These are phyloP conservation scores for Pseudocercospora crystallina DNA, from an alignment of 2,329 filamentous ascomycete genomes.

Conservation along the genomic window DNA sequence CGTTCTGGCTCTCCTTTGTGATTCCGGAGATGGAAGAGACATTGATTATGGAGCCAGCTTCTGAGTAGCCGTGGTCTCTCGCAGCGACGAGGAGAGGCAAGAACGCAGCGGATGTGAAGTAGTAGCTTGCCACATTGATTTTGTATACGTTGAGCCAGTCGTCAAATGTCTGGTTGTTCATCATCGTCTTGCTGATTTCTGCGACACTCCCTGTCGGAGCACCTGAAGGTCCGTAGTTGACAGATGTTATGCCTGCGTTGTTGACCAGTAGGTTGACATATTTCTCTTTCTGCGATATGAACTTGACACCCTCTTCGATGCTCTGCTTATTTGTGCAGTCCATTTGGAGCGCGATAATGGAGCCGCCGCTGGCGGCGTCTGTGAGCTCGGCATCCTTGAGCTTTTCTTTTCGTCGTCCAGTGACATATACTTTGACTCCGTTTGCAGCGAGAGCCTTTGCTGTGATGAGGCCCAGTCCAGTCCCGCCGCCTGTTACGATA, in stretches of 20 bases:
- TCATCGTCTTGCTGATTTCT: constrained; percentile 58
- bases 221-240: constrained; percentile 29
- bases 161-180: constrained; percentile 42
- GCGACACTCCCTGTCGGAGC: constrained; percentile 36
- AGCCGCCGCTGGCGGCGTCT: constrained; percentile 65
- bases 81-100: constrained; percentile 45
- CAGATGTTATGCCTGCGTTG: constrained; percentile 31
- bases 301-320: constrained; percentile 28
- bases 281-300: constrained; percentile 31
- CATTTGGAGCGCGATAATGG: constrained; percentile 39
- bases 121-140: constrained; percentile 47
- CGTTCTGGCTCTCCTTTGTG: constrained; percentile 45
- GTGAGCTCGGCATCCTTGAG: constrained; percentile 42
- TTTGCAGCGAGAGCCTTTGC: constrained; percentile 49
- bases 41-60: constrained; percentile 47
- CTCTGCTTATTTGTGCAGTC: constrained; percentile 35
- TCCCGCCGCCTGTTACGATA: constrained; percentile 48
- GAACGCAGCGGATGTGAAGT: constrained; percentile 48
- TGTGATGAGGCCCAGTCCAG: constrained; percentile 50
- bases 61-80: constrained; percentile 41
- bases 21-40: constrained; percentile 47
- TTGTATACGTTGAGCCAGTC: constrained; percentile 47
- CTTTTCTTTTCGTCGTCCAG: constrained; percentile 47
- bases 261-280: constrained; percentile 35
- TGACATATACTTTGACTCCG: constrained; percentile 51